phyloP scores from a whole-genome alignment of 345 rosid species.

The Linum lewisii region DNA sequence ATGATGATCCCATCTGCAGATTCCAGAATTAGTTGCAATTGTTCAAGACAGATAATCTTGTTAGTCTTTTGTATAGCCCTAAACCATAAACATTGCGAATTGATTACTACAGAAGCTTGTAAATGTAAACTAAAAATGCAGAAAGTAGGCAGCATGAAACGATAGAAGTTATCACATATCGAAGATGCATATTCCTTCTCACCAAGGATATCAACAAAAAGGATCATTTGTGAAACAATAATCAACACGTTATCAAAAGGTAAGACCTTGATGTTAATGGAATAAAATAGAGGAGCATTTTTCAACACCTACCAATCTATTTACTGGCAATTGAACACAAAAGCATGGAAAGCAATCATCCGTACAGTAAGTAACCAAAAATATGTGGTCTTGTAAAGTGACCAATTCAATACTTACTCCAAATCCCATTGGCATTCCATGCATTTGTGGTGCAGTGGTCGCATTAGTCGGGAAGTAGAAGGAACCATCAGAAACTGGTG shows the following conservation, averaged over 20 bases:
- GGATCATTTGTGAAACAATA: not conserved
- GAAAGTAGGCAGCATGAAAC: too few species aligned
- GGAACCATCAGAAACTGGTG: conserved; percentile 57
- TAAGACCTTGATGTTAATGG: too few species aligned
- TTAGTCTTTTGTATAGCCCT: not conserved
- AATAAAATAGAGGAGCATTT: too few species aligned
- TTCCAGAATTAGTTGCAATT: conserved; percentile 10
- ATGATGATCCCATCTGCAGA: conserved; percentile 55
- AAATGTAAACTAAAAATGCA: too few species aligned
- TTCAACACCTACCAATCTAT: not conserved
- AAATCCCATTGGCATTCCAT: conserved; percentile 53
- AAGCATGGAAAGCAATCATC: too few species aligned
- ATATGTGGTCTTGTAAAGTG: too few species aligned
- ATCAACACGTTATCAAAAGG: too few species aligned
- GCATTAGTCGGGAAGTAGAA: conserved; percentile 47
- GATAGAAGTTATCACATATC: too few species aligned
- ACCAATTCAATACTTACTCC: conserved; percentile 43
- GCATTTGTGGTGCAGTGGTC: conserved; percentile 53
- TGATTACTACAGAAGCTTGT: too few species aligned
- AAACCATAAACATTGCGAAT: not conserved
- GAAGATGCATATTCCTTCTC: too few species aligned
- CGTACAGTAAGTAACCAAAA: too few species aligned
- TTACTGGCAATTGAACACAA: too few species aligned
- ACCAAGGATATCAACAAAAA: not conserved
- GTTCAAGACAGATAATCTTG: not conserved